Evolutionary conservation across 208 protist genomes (phyloP).

Genomic region (Leishmania guyanensis): DNA sequence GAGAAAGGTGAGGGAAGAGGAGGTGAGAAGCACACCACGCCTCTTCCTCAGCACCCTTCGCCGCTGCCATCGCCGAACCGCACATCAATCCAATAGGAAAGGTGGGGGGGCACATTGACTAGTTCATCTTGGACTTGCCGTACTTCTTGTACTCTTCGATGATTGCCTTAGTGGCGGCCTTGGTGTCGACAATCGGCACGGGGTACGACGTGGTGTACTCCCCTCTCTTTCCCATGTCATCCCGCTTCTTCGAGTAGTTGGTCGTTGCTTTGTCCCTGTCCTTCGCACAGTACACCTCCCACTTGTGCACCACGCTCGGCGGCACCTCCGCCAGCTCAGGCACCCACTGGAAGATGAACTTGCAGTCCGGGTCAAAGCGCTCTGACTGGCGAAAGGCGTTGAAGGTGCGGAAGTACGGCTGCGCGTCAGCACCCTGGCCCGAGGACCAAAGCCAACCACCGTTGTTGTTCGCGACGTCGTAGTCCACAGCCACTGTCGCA

Average conservation of each 20-base stretch:
- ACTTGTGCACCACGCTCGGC: slow-evolving; percentile 58
- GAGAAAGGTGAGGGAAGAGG: neutral
- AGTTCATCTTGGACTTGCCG: slow-evolving; percentile 15
- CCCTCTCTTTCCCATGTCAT: neutral
- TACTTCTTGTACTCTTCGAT: slow-evolving; percentile 57
- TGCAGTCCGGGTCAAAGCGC: slow-evolving; percentile 59
- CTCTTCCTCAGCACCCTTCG: neutral
- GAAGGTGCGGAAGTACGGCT: slow-evolving; percentile 86
- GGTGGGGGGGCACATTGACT: too few relatives aligned
- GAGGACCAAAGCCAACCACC: slow-evolving; percentile 86
- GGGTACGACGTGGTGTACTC: slow-evolving; percentile 52
- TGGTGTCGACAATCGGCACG: slow-evolving; percentile 67
- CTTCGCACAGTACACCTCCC: slow-evolving; percentile 63
- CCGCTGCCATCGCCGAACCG: neutral
- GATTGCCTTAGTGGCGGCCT: slow-evolving; percentile 44
- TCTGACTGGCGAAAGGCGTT: slow-evolving; percentile 76
- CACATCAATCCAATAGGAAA: neutral
- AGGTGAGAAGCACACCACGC: neutral
- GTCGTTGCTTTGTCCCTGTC: slow-evolving; percentile 5
- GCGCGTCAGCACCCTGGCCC: slow-evolving; percentile 72
- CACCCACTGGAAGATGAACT: slow-evolving; percentile 77
- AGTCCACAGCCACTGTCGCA: slow-evolving; percentile 84
- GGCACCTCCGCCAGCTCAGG: slow-evolving; percentile 67
- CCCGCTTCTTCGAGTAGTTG: neutral
- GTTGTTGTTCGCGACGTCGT: slow-evolving; percentile 87